phyloP scores from a whole-genome alignment of 1,139 yeast genomes.

The Kurtzmaniella quercitrusa region DNA sequence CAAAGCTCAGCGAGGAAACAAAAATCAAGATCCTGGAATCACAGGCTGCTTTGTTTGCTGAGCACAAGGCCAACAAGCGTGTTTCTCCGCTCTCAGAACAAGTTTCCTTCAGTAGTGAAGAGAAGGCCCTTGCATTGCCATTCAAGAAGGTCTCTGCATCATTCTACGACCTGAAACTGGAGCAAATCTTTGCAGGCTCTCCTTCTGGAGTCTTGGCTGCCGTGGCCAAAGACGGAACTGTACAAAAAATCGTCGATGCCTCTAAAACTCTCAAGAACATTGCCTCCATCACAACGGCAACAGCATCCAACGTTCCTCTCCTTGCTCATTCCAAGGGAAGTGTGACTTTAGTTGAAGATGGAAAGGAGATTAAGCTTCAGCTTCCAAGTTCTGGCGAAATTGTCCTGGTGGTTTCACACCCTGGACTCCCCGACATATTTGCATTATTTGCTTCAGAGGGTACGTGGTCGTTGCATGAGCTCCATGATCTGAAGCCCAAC shows the following conservation, averaged over 20 bases:
- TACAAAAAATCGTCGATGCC: background rate
- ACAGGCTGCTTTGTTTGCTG: background rate
- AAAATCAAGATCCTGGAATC: background rate
- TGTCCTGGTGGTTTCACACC: constrained; percentile 25
- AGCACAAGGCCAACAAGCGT: background rate
- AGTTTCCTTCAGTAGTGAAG: background rate
- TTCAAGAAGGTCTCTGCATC: constrained; percentile 14
- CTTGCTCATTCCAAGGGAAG: constrained; percentile 10
- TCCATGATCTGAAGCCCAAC: constrained; percentile 7
- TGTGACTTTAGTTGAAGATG: constrained; percentile 14
- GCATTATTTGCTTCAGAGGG: constrained; percentile 25
- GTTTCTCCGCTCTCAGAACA: background rate
- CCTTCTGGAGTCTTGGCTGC: constrained; percentile 21
- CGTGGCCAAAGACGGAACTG: constrained; percentile 10
- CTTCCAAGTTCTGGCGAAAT: constrained; percentile 11
- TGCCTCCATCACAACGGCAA: background rate
- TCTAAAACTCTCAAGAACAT: constrained; percentile 2
- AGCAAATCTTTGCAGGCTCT: constrained; percentile 17
- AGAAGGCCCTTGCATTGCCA: constrained; percentile 5
- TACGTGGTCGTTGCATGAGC: constrained; percentile 27
- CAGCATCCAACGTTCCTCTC: constrained; percentile 7
- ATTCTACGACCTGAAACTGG: constrained; percentile 11
- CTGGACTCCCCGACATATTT: constrained; percentile 25
- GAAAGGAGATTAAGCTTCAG: constrained; percentile 8
- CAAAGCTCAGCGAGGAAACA: constrained; percentile 10